These are phyloP conservation scores for Chlamydomonas asymmetrica DNA, from an alignment of 139 green algal genomes.

Conservation along the genomic window DNA sequence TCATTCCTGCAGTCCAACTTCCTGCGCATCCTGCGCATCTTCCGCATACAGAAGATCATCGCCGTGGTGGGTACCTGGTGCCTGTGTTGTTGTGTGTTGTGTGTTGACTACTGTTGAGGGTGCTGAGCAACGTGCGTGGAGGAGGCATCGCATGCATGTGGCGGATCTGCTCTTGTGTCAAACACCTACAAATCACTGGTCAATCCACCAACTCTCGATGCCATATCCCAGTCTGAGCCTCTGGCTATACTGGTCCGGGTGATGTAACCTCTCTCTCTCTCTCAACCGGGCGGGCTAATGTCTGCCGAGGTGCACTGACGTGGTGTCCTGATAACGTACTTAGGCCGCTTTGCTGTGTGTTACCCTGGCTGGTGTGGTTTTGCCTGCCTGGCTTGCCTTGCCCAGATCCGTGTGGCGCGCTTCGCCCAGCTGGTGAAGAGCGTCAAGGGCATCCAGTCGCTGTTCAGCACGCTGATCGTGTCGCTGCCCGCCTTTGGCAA, in stretches of 20 bases:
- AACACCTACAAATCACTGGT: too few relatives aligned
- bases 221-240: too few relatives aligned
- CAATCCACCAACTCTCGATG: too few relatives aligned
- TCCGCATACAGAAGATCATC: constrained; percentile 59
- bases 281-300: too few relatives aligned
- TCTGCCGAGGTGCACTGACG: too few relatives aligned
- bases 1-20: constrained; percentile 40
- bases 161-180: too few relatives aligned
- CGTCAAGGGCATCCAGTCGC: constrained; percentile 41
- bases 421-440: constrained; percentile 20
- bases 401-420: constrained; percentile 6
- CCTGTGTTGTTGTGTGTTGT: constrained; percentile 15
- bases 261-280: too few relatives aligned
- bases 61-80: constrained; percentile 54
- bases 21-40: constrained; percentile 49
- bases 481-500: constrained; percentile 82
- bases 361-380: not conserved
- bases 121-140: not conserved
- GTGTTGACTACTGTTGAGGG: constrained; percentile 26
- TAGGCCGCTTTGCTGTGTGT: not conserved
- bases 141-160: not conserved
- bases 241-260: too few relatives aligned
- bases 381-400: not conserved
- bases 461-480: constrained; percentile 75
- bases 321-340: too few relatives aligned